A percentile compares a stretch with the other conserved stretches of the same genome.
Evolutionary conservation across 306 rosid species (phyloP).

Genomic region (Macrotyloma uniflorum): DNA sequence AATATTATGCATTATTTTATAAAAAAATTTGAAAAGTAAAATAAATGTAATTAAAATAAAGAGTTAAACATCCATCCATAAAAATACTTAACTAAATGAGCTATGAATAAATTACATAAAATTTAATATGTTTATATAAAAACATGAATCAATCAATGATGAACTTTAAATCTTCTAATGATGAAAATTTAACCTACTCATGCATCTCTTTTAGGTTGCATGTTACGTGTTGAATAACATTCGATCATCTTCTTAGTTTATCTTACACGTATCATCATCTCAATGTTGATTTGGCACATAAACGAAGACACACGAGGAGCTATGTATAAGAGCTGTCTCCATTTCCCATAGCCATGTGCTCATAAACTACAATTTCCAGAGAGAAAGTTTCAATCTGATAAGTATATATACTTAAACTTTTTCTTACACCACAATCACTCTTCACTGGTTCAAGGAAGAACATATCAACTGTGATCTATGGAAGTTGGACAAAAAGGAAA

Average conservation of each 20-base stretch:
- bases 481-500: slow-evolving; percentile 45
- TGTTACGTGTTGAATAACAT: not conserved
- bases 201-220: not conserved
- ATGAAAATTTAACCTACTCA: not conserved
- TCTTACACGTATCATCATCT: slow-evolving; percentile 9
- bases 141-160: not conserved
- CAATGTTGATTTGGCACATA: slow-evolving; percentile 14
- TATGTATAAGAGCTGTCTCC: not conserved
- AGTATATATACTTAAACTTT: not conserved
- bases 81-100: not conserved
- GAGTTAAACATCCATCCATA: not conserved
- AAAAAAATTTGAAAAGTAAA: no score
- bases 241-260: not conserved
- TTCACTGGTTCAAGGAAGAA: not conserved
- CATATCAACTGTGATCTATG: slow-evolving; percentile 41
- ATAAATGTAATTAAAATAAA: no score
- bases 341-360: not conserved
- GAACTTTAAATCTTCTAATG: no score
- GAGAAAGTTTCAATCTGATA: not conserved
- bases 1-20: not conserved
- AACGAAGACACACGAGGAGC: not conserved
- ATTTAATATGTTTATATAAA: no score
- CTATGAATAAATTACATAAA: not conserved
- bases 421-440: not conserved
- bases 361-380: not conserved